Base-by-base conservation (phyloP, 805 yeast species). In the Candida argentea region DNA sequence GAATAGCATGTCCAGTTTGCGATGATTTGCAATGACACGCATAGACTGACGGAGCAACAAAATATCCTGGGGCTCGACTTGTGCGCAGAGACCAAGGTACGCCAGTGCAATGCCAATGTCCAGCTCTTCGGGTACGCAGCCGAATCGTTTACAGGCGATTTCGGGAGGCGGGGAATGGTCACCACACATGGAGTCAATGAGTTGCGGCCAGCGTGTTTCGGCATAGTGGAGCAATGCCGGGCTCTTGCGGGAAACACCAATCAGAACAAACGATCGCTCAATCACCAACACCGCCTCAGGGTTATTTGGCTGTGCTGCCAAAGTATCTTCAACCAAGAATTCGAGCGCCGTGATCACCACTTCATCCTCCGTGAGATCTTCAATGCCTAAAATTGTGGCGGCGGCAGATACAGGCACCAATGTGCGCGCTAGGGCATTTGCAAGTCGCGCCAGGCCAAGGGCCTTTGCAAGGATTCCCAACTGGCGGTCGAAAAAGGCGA, bases 281-380 rank as follows among this genome's bases (percentile, higher is more conserved):
- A 61, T 44, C 30, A 61, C 52, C 27, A 44, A 34, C 18, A 70
- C 37, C 29, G 64, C 60, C 22, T 43, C 41, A 6, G 41, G 31
- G 20, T 48, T 40, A 29, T 52, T 50, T 13, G 53, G 50, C 28
- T 47, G 49, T 1, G 48, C 28, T 26, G 50, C 55, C 31, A 55
- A 33, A 2, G 55, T 42, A 32, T 82, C 93, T 23, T 70, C 69
- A 2, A 65, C 43, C 34, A 75, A 74, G 24, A 79, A 61, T 32
- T 79, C 76, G 43, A 72, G 81, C 1, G 93, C 87, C 1, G 93
- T 79, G 16, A 74, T 63, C 3, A 84, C 69, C 24, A 81, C 73
- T 36, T 82, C 91, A 44, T 62, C 68, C 32, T 62, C 68, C 10
- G 68, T 62, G 20, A 59, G 50, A 28, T 57, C 65, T 33, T 61